phyloP scores from a whole-genome alignment of 306 rosid species.

The Dicorynia guianensis region DNA sequence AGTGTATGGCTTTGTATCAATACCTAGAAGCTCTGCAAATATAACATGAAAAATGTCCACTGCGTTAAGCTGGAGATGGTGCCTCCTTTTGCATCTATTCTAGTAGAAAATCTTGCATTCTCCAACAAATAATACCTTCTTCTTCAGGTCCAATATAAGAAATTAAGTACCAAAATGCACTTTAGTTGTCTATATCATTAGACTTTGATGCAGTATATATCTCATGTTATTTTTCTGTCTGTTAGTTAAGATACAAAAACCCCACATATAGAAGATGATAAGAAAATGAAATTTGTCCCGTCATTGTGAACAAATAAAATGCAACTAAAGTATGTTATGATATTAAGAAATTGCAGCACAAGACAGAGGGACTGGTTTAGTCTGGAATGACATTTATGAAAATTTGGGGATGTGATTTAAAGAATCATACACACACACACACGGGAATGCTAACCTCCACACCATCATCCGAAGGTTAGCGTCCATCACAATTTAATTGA shows the following conservation, averaged over 20 bases:
- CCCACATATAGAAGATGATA: not conserved
- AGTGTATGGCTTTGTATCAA: constrained; percentile 56
- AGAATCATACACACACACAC: too few relatives aligned
- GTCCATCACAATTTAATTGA: too few relatives aligned
- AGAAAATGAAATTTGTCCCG: not conserved
- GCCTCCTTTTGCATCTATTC: not conserved
- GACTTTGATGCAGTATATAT: not conserved
- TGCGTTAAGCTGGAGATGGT: not conserved
- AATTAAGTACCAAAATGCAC: not conserved
- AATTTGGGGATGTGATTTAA: too few relatives aligned
- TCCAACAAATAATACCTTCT: not conserved
- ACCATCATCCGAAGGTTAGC: too few relatives aligned
- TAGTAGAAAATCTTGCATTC: not conserved
- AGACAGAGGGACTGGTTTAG: too few relatives aligned
- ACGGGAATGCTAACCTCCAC: too few relatives aligned
- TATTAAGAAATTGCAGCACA: too few relatives aligned
- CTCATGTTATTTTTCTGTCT: not conserved
- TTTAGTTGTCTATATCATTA: not conserved
- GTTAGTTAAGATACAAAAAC: not conserved
- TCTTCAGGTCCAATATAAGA: not conserved
- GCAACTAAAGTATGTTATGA: too few relatives aligned
- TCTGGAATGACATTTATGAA: too few relatives aligned
- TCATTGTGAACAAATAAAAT: too few relatives aligned
- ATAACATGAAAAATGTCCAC: not conserved
- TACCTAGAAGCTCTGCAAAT: constrained; percentile 53